phyloP scores from a whole-genome alignment of 129 eudicot species.

The Scalesia atractyloides region DNA sequence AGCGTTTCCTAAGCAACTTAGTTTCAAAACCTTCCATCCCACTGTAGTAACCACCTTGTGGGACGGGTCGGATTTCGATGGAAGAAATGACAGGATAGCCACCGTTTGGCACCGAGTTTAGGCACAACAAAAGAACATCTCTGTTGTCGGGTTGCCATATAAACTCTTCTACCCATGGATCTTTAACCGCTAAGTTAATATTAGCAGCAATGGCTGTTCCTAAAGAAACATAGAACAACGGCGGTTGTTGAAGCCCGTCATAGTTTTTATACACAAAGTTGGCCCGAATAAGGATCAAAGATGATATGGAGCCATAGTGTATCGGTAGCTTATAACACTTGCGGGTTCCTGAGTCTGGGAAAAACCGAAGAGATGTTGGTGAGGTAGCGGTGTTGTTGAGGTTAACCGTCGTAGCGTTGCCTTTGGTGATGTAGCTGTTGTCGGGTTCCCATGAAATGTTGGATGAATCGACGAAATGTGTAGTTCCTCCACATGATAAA shows the following conservation, averaged over 20 bases:
- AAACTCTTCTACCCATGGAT: conserved; percentile 93
- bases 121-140: conserved; percentile 58
- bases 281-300: conserved; percentile 61
- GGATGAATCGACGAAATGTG: conserved; percentile 61
- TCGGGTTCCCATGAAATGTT: conserved; percentile 86
- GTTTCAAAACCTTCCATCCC: conserved; percentile 43
- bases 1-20: conserved; percentile 60
- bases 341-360: conserved; percentile 58
- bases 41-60: conserved; percentile 61
- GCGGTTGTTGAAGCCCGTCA: conserved; percentile 71
- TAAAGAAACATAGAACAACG: conserved; percentile 71
- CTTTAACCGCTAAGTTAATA: conserved; percentile 52
- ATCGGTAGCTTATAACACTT: conserved; percentile 77
- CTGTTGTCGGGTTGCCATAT: conserved; percentile 56
- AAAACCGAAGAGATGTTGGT: conserved; percentile 62
- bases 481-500: conserved; percentile 75
- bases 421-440: conserved; percentile 44
- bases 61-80: conserved; percentile 77
- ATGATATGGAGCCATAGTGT: conserved; percentile 35
- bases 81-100: conserved; percentile 87
- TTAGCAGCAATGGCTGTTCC: conserved; percentile 60
- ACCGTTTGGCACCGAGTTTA: conserved; percentile 60
- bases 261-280: conserved; percentile 77
- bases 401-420: conserved; percentile 49
- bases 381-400: conserved; percentile 45